Base-by-base conservation (phyloP, 2,329 filamentous ascomycete species). In the Thermothelomyces thermophilus region DNA sequence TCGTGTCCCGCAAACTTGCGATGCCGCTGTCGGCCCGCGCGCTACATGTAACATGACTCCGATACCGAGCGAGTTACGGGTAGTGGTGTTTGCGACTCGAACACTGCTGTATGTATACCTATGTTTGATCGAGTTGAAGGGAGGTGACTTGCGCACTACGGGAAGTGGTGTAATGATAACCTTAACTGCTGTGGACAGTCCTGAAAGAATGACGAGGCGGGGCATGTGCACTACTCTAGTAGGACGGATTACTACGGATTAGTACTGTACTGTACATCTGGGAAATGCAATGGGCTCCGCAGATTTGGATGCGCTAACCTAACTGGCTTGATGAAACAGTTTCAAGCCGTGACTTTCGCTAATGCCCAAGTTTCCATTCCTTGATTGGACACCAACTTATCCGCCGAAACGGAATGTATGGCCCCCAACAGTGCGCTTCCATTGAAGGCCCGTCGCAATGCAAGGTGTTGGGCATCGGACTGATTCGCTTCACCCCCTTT, bases 301-400 rank as follows among this genome's bases (percentile, higher is more conserved):
- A 17, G 39, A 34, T 44, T 55, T 42, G 46, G 54, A 39, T 24
- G 48, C 49, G 43, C 43, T 42, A n/a, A n/a, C n/a, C n/a, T 51
- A 33, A 51, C 51, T 20, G 40, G 47, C 28, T n/a, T 33, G 34
- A 45, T 57, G 55, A 56, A 57, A 57, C 53, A 34, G 55, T 57
- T 55, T 54, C 53, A 54, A 24, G 37, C 48, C 11, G 24, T 26
- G 24, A 26, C 5, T 26, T 26, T 5, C 24, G 24, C 24, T 9
- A 26, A 26, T 9, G 24, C 9, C 24, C 24, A 26, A 26, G 9
- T 5, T 26, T 26, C 9, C 24, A 5, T 26, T 26, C 24, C 24
- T 26, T 9, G 24, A 9, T 26, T 26, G 24, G 24, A 26, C 9
- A 9, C 24, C 24, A 26, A 26, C 24, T 26, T n/a, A n/a, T n/a